phyloP scores from a whole-genome alignment of 2,329 filamentous ascomycete species.

The Beauveria australis region DNA sequence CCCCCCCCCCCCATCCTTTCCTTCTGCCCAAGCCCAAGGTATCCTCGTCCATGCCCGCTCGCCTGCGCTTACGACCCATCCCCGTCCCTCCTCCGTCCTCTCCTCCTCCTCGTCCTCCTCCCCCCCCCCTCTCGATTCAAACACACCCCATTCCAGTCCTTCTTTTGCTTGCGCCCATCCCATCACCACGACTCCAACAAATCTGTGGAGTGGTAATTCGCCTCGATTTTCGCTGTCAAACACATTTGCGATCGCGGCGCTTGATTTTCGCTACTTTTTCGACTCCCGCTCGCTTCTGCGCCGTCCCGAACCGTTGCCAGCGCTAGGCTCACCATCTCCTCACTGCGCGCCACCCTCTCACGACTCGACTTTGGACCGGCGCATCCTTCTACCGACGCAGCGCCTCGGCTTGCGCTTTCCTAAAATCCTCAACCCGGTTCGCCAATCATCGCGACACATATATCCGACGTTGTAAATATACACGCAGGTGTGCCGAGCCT shows the following conservation, averaged over 20 bases:
- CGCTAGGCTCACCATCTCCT: conserved; percentile 1
- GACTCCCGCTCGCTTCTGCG: neutral
- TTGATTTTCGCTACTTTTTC: neutral
- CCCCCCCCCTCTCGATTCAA: conserved; percentile 20
- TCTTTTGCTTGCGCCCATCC: conserved; percentile 24
- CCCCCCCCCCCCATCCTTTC: neutral
- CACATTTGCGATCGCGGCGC: conserved; percentile 11
- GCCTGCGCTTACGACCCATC: conserved; percentile 1
- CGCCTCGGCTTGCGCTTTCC: neutral
- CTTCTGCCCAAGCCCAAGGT: neutral
- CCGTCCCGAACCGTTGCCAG: neutral
- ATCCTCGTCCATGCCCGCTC: conserved; percentile 14
- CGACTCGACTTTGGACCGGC: neutral
- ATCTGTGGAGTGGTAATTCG: conserved; percentile 13
- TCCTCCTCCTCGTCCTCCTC: conserved; percentile 19
- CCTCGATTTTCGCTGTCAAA: neutral
- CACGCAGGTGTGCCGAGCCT: neutral
- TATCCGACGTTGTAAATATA: neutral
- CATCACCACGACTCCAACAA: conserved; percentile 14
- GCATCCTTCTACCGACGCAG: neutral
- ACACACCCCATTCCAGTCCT: conserved; percentile 23
- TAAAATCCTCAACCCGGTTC: neutral
- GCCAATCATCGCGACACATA: neutral
- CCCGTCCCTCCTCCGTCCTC: conserved; percentile 12
- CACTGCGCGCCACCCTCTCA: neutral